Evolutionary conservation across 2,329 filamentous ascomycete genomes (phyloP).

Genomic region (Nigrospora sphaerica): DNA sequence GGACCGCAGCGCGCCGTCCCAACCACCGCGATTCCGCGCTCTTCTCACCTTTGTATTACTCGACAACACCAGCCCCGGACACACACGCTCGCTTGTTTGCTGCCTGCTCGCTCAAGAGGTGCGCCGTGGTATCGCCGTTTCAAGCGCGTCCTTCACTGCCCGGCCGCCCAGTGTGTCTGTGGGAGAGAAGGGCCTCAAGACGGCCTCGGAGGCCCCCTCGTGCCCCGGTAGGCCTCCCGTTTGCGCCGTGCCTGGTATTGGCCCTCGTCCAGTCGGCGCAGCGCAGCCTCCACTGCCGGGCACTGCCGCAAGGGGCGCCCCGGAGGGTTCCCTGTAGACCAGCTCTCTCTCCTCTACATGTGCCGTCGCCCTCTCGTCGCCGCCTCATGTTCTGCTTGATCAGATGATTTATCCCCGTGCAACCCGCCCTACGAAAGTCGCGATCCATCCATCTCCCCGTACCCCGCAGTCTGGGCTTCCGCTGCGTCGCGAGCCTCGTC

Average conservation of each 20-base stretch:
- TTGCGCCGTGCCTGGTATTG: too few relatives aligned
- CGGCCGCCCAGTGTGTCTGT: too few relatives aligned
- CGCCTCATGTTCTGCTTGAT: neutral
- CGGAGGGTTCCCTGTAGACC: neutral
- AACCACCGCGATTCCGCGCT: slow-evolving; percentile 1
- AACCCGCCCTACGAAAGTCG: too few relatives aligned
- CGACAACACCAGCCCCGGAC: neutral
- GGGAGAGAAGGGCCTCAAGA: too few relatives aligned
- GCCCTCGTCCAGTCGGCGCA: neutral
- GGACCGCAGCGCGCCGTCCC: neutral
- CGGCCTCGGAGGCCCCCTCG: too few relatives aligned
- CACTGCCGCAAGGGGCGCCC: neutral
- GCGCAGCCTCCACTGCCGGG: neutral
- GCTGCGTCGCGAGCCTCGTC: neutral
- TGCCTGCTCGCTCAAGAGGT: neutral
- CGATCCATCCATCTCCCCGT: neutral
- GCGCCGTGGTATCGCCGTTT: neutral
- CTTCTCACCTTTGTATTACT: slow-evolving; percentile 1
- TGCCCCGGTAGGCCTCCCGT: too few relatives aligned
- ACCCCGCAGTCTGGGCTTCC: neutral
- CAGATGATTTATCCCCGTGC: too few relatives aligned
- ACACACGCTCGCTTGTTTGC: slow-evolving; percentile 1
- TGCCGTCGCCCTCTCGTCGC: neutral
- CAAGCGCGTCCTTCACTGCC: neutral
- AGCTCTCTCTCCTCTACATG: neutral